Percentiles rank a stretch among this genome's conserved stretches.
Evolutionary conservation across 768 basidiomycete species (phyloP).

Genomic region (Tulasnella sp.): DNA sequence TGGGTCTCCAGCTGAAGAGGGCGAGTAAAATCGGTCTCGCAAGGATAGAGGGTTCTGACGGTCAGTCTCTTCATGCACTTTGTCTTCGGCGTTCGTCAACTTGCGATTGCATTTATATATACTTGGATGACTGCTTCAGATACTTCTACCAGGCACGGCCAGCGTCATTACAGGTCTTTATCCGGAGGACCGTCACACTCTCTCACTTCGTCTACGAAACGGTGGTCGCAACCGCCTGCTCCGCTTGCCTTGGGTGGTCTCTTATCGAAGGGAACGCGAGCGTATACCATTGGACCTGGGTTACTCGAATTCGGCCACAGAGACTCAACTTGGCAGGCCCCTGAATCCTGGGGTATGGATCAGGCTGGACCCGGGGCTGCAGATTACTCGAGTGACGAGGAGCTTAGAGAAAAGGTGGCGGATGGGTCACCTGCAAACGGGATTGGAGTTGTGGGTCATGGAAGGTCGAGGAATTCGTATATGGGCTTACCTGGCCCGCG

Average conservation of each 20-base stretch:
- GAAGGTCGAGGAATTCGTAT: conserved; percentile 3
- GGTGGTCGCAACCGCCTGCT: too few species aligned
- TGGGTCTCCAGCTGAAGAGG: not conserved
- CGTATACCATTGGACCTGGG: not conserved
- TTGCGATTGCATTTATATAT: not conserved
- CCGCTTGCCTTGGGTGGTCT: not conserved
- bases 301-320: not conserved
- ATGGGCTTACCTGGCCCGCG: not conserved
- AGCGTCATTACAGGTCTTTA: too few species aligned
- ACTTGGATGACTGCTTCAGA: too few species aligned
- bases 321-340: conserved; percentile 46
- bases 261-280: not conserved
- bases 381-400: conserved; percentile 8
- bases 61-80: not conserved
- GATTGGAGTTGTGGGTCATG: not conserved
- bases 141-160: too few species aligned
- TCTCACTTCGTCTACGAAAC: too few species aligned
- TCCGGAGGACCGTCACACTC: too few species aligned
- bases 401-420: not conserved
- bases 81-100: not conserved
- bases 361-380: conserved; percentile 21
- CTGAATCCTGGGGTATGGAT: conserved; percentile 66
- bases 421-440: not conserved
- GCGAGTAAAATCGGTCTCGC: not conserved
- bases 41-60: not conserved